Conservation (phyloP, 2,329 filamentous ascomycete genomes). For the Aurifilum marmelostoma region DNA sequence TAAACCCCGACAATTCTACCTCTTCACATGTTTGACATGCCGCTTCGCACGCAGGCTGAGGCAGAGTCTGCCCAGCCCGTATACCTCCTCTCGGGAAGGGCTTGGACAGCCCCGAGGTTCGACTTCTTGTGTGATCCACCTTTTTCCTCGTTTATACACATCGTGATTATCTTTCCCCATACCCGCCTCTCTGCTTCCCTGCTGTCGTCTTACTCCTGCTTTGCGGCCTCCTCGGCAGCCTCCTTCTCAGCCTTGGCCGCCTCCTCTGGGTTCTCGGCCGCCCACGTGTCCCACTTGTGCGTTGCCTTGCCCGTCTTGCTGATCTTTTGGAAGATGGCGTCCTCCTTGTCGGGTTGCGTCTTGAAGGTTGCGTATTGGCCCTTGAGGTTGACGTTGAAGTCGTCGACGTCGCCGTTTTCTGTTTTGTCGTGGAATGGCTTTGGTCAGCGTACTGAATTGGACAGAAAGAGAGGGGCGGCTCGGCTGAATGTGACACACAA, state of each 20-base stretch:
- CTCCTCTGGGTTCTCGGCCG: conserved; percentile 62
- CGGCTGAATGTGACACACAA: too few relatives aligned
- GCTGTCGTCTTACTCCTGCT: conserved; percentile 4
- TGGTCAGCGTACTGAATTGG: neutral
- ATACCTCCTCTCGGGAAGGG: neutral
- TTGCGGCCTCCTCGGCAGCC: neutral
- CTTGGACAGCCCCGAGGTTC: neutral
- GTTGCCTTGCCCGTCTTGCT: conserved; percentile 89
- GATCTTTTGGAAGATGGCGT: conserved; percentile 77
- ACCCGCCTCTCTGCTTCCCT: neutral
- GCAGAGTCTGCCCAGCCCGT: neutral
- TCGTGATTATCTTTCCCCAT: too few relatives aligned
- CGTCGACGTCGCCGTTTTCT: conserved; percentile 71
- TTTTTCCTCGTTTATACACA: neutral
- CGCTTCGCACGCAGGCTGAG: too few relatives aligned
- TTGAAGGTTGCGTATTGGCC: conserved; percentile 80
- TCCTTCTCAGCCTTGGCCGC: conserved; percentile 31
- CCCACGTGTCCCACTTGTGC: conserved; percentile 72
- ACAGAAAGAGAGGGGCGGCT: neutral
- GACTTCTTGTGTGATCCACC: neutral
- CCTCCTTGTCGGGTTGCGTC: conserved; percentile 73
- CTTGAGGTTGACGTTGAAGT: conserved; percentile 85
- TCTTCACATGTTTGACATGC: neutral
- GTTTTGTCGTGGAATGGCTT: conserved; percentile 20
- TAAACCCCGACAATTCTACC: neutral